Evolutionary conservation across 306 rosid genomes (phyloP).

Genomic region (Castanospermum australe): DNA sequence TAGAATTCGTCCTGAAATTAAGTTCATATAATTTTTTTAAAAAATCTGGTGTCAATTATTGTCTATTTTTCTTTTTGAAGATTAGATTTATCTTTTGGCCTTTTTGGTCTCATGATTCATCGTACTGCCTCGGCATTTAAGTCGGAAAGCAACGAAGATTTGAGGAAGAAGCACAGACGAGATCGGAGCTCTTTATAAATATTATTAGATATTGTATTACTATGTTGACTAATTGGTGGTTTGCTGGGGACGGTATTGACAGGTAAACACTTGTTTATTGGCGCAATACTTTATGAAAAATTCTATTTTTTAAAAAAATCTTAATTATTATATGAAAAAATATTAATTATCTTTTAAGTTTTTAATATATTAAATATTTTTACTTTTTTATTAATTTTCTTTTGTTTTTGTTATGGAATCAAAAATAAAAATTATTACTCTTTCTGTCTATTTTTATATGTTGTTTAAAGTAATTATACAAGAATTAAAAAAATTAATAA

Average conservation of each 20-base stretch:
- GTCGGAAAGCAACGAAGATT: not conserved
- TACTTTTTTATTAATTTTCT: too few relatives aligned
- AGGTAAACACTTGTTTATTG: not conserved
- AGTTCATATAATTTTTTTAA: not conserved
- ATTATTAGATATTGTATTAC: not conserved
- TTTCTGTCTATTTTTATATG: too few relatives aligned
- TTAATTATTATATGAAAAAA: too few relatives aligned
- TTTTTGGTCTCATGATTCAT: not conserved
- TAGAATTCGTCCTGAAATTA: not conserved
- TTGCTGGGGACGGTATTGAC: slow-evolving; percentile 23
- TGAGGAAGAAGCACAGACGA: not conserved
- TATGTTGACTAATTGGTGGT: slow-evolving; percentile 6
- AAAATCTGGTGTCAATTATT: not conserved
- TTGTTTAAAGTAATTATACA: too few relatives aligned
- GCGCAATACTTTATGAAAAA: not conserved
- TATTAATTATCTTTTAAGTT: too few relatives aligned
- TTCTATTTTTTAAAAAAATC: too few relatives aligned
- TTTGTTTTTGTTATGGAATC: too few relatives aligned
- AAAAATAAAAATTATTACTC: too few relatives aligned
- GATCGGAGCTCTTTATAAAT: not conserved
- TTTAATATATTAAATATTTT: too few relatives aligned
- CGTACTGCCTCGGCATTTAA: not conserved
- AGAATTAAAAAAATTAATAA: too few relatives aligned
- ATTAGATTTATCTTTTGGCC: not conserved
- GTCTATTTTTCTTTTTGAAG: not conserved